Conservation (phyloP, 176 grass and related monocot genomes). For the Oropetium thomaeum region DNA sequence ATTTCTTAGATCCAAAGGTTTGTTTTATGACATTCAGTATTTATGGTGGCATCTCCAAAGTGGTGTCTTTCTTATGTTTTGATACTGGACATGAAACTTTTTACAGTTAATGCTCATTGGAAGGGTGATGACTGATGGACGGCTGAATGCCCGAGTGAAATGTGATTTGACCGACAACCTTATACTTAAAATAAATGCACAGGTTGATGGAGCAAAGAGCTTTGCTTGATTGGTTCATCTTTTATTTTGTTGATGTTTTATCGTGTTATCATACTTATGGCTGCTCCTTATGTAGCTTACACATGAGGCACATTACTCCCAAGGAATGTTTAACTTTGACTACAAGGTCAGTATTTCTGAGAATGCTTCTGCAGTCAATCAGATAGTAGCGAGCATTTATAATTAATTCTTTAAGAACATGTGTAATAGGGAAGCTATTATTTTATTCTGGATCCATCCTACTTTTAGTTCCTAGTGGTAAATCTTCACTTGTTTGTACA, state of each 20-base stretch:
- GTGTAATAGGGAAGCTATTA: neutral
- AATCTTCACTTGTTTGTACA: constrained; percentile 41
- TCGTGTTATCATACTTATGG: neutral
- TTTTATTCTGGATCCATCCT: constrained; percentile 16
- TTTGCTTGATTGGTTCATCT: neutral
- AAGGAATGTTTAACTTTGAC: constrained; percentile 99
- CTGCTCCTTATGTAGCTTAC: constrained; percentile 67
- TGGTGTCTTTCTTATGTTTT: constrained; percentile 28
- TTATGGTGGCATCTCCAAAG: neutral
- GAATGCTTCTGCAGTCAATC: neutral
- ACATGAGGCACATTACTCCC: constrained; percentile 90
- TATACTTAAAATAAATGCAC: constrained; percentile 86
- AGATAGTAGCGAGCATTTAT: neutral
- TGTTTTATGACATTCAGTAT: constrained; percentile 25
- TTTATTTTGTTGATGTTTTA: constrained; percentile 7
- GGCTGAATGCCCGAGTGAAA: constrained; percentile 93
- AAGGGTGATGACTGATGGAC: constrained; percentile 93
- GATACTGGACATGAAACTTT: constrained; percentile 20
- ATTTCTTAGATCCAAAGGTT: constrained; percentile 97
- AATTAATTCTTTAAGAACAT: neutral
- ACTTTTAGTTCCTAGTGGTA: constrained; percentile 2
- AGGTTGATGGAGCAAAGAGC: constrained; percentile 50
- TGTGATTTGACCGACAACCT: constrained; percentile 89
- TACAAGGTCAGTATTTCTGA: constrained; percentile 68
- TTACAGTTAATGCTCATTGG: constrained; percentile 90